Base-by-base conservation (phyloP, 441 rosid genomes). In the Eruca vesicaria region DNA sequence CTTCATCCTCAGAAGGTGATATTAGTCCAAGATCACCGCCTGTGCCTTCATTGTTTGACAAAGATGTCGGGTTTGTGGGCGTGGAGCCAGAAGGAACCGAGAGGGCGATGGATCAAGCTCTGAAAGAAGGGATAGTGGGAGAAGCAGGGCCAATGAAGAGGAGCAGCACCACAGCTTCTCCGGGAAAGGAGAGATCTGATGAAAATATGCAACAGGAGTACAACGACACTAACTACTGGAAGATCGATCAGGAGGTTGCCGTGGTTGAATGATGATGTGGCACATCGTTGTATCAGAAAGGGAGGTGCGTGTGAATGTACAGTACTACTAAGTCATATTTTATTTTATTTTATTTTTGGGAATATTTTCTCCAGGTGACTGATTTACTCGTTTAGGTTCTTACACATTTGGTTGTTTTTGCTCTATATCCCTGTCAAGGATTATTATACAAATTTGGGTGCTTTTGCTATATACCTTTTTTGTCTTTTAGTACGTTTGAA, bases 61-160 rank as follows among this genome's bases (percentile, higher is more conserved):
- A 91, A 78, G 99, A 93, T 60, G 96, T 96, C 18, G 98, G 93
- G 80, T 96, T 93, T 70, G 97, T 93, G 5, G 99, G 99, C 0
- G 94, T 93, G 64, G 98, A 93, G 76, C 64, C 86, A 68, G 97
- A 90, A 86, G 98, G 97, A 36, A 89, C 93, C 0, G 97, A 93
- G 78, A 91, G 86, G 81, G 97, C 97, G 41, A 96, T 93, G 97
- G 98, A 93, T 16, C 95, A 90, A 76, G 98, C 98, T 60, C 87
- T 88, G 9, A 96, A 93, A 72, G 96, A 96, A 82, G 99, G 97
- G 55, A 96, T 93, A 74, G 98, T 96, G 1, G 99, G 96, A 36
- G 99, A 93, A 78, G 98, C 98, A 0, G 97, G 93, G 48, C 92
- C 97, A 11, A 72, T 96, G 82, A 96, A 87, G 83, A 83, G 91